Evolutionary conservation across 2,329 filamentous ascomycete species (phyloP).

Genomic region (Blastomyces parvus): DNA sequence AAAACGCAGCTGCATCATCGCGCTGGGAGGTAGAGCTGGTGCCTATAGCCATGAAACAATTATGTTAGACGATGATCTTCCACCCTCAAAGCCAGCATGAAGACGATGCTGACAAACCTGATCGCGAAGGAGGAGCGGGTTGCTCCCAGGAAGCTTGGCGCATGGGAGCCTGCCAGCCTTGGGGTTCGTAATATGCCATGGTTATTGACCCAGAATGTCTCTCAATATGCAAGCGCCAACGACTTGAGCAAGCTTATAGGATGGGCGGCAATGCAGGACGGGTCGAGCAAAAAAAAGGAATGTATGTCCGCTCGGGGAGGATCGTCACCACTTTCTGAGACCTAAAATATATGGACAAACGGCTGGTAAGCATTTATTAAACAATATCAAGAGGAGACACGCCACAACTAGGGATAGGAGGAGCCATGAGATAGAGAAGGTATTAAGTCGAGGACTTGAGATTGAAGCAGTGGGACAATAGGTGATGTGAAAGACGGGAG

Average conservation of each 20-base stretch:
- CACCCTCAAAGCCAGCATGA: conserved; percentile 3
- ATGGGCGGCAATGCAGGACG: not conserved
- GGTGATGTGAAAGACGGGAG: too few species aligned
- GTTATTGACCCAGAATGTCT: conserved; percentile 17
- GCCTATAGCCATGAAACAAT: conserved; percentile 41
- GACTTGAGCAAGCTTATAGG: not conserved
- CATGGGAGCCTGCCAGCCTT: conserved; percentile 52
- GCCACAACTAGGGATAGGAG: not conserved
- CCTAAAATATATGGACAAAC: not conserved
- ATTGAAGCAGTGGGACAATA: not conserved
- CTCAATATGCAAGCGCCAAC: conserved; percentile 2
- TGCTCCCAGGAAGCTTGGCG: conserved; percentile 65
- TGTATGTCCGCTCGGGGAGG: not conserved
- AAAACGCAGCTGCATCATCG: conserved; percentile 70
- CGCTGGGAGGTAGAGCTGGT: conserved; percentile 64
- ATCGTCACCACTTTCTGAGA: conserved; percentile 1
- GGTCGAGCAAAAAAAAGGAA: conserved; percentile 4
- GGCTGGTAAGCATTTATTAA: conserved; percentile 4
- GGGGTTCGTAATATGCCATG: conserved; percentile 64
- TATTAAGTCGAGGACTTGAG: not conserved
- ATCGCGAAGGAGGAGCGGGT: conserved; percentile 60
- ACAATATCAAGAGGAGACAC: conserved; percentile 16
- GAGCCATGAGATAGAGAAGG: not conserved
- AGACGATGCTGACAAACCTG: conserved; percentile 44
- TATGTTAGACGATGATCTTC: conserved; percentile 5